Evolutionary conservation across 106 monocot genomes (phyloP), one percentile per base, ranked within the genome.

Genomic region (Narthecium ossifragum): DNA sequence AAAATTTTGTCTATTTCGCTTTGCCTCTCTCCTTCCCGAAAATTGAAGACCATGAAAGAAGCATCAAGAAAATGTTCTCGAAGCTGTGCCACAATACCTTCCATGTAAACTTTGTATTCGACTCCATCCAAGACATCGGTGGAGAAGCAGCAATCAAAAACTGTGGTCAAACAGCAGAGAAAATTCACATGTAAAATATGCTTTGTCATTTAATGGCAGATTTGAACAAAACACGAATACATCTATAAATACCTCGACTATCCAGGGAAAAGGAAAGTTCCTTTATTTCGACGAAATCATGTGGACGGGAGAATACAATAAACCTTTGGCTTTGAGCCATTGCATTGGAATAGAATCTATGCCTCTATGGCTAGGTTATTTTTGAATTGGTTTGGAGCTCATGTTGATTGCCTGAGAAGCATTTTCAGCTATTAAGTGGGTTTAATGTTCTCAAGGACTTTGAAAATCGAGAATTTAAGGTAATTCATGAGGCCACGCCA

Each of bases 1-100:
- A 92, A 63, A 40, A 92, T 71, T 12, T 67, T 58, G 11, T 75
- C 45, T 33, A 84, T 65, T 38, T 73, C 74, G 66, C 92, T 92
- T 54, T 72, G 84, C 31, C 32, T 64, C 12, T 81, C 87, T 12
- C 81, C 92, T 23, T 84, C 88, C 1, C 80, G 57, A 38, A 84
- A 88, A 59, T 92, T 92, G 64, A 92, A 92, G 55, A 88, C 88
- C 92, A 92, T 92, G 67, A 88, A 88, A 32, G 81, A 81, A 51
- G 84, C 84, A 46, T 88, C 84, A 15, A 81, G 78, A 46, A 73
- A 75, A 57, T 84, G 84, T 14, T 84, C 80, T 1, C 61, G 71
- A 10, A 92, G 92, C 43, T 88, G 92, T 23, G 70, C 32, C 23
- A 84, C 84, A 55, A 92, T 76, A 53, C 67, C 73, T 27, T 73